phyloP scores from a whole-genome alignment of 768 basidiomycete species.

The Panellus pusillus region DNA sequence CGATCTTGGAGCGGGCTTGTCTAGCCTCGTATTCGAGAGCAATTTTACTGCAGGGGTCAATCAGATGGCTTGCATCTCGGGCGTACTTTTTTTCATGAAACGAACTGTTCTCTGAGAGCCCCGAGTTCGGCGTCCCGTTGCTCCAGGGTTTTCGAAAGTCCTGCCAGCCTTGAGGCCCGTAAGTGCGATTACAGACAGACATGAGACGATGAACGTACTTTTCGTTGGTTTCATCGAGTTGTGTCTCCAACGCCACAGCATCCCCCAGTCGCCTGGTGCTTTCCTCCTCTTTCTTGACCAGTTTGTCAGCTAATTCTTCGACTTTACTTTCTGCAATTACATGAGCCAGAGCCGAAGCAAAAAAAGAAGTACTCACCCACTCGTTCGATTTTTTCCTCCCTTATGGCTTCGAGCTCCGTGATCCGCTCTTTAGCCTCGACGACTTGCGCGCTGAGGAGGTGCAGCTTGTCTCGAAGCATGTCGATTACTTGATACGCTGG shows the following conservation, averaged over 20 bases:
- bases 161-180: not conserved
- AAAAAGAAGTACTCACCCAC: slow-evolving; percentile 14
- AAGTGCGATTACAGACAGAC: not conserved
- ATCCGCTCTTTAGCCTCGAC: slow-evolving; percentile 41
- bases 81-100: not conserved
- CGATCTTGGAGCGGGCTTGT: not conserved
- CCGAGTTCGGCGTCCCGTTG: slow-evolving; percentile 9
- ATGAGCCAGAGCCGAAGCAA: not conserved
- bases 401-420: slow-evolving; percentile 35
- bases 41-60: no score
- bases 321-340: slow-evolving; percentile 12
- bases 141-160: slow-evolving; percentile 4
- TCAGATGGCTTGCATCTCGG: no score
- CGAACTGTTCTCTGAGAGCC: slow-evolving; percentile 5
- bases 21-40: no score
- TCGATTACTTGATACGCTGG: slow-evolving; percentile 50
- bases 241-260: slow-evolving; percentile 12
- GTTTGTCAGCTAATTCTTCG: slow-evolving; percentile 18
- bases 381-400: slow-evolving; percentile 18
- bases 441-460: slow-evolving; percentile 41
- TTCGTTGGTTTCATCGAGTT: slow-evolving; percentile 20
- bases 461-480: slow-evolving; percentile 47
- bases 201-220: slow-evolving; percentile 1
- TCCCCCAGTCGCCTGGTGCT: slow-evolving; percentile 13
- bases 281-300: slow-evolving; percentile 21